Base-by-base conservation (phyloP, 1,139 yeast genomes). In the Yamadazyma friedrichii region DNA sequence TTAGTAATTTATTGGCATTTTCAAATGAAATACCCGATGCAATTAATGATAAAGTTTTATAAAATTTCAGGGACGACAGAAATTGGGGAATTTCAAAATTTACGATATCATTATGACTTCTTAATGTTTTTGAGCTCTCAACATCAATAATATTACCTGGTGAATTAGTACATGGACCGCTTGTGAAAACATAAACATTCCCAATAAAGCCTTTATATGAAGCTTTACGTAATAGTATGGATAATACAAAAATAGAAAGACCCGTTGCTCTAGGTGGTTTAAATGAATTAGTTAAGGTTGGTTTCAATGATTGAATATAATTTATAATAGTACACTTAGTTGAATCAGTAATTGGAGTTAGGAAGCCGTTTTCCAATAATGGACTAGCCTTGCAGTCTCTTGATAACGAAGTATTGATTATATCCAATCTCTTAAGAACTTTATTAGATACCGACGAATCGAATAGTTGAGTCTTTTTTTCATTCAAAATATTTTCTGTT, bases 71-170 rank as follows among this genome's bases (percentile, higher is more conserved):
- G 3, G 73, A 47, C 1, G 51, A 34, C 4, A 50, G 25, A 33
- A 61, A 64, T 35, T 59, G 51, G 1, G 64, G 60, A 3, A 64
- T 64, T 13, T 56, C 48, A 9, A 65, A 47, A 28, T 62, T 56
- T 15, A 51, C 56, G 15, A 70, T 64, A 42, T 69, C 72, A 22
- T 53, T 48, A 46, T 70, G 75, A 4, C 71, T 58, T 36, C 76
- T 50, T 15, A 70, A 54, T 10, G 46, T 41, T 4, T 33, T 36
- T 2, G 44, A 38, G 3, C 43, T 45, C 2, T 43, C 45, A 9
- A 31, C 27, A 31, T 58, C 58, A 2, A 64, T 56, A 20, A 70
- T 56, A 24, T 47, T 50, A 0, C 76, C 76, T 0, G 74, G 74
- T 15, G 49, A 51, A 9, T 42, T 37, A 2, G 72, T 68, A 32